Base-by-base conservation (phyloP, 352 stramenopile genomes). In the Nothophytophthora sp. region DNA sequence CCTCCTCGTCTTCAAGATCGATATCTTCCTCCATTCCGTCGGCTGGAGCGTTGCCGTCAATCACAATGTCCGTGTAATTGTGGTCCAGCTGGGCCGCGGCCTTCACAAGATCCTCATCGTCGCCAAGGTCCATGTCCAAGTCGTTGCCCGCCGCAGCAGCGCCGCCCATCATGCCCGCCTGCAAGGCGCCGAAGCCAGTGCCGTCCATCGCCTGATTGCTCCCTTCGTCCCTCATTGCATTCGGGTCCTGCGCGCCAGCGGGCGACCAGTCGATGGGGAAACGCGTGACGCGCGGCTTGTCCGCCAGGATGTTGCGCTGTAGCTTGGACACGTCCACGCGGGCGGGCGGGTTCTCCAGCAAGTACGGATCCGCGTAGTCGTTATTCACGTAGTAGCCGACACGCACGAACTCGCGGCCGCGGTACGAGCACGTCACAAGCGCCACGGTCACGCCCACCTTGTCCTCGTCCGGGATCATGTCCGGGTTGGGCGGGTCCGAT, bases 341-440 rank as follows among this genome's bases (percentile, higher is more conserved):
- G 10, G 72, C 50, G 10, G 85, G 85, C 20, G 85, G 85, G 60
- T 93, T 93, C 51, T 95, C 82, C 9, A 91, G 60, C 64, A 93
- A 59, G 60, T 87, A 88, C 43, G 89, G 89, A 56, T 97, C 91
- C 22, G 82, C 80, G 72, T 99, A 99, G 81, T 99, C 97, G 74
- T 99, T 99, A 69, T 99, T 99, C 20, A 99, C 97, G 74, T 99
- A 99, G 79, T 99, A 99, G 27, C 82, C 82, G 5, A 95, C 82
- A 30, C 96, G 88, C 22, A 99, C 92, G 63, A 99, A 99, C 64
- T 99, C 96, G 22, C 95, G 89, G 48, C 96, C 86, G 47, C 91
- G 90, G 82, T 99, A 99, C 32, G 83, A 96, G 78, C 97, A 99
- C 6, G 96, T 99, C 13, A 99, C 91, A 33, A 99, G 78, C 25